phyloP scores from a whole-genome alignment of 164 flowering plant species.

The Magnolia kwangsiensis region DNA sequence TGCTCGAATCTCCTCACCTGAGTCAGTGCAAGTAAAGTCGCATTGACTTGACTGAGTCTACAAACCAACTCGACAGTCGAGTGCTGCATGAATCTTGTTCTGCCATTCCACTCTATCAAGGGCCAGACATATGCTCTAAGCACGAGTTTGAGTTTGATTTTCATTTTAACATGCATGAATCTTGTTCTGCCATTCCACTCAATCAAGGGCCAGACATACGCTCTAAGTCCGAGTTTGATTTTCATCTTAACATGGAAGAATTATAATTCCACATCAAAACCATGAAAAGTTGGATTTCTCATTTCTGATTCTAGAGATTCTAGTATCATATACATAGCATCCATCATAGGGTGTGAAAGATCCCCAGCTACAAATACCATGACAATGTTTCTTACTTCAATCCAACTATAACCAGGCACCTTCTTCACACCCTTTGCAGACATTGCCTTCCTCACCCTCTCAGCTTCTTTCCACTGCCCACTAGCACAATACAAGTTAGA shows the following conservation, averaged over 20 bases:
- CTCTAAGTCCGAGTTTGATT: too few species aligned
- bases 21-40: too few species aligned
- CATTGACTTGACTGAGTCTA: too few species aligned
- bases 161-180: too few species aligned
- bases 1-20: too few species aligned
- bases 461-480: constrained; percentile 35
- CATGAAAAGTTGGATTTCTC: constrained; percentile 32
- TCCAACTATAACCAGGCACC: constrained; percentile 60
- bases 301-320: constrained; percentile 41
- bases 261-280: constrained; percentile 9
- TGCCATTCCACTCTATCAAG: too few species aligned
- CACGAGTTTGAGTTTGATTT: too few species aligned
- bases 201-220: too few species aligned
- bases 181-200: too few species aligned
- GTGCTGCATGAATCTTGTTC: too few species aligned
- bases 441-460: constrained; percentile 46
- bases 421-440: constrained; percentile 46
- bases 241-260: neutral
- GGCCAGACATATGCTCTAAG: too few species aligned
- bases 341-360: constrained; percentile 25
- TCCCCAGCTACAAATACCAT: constrained; percentile 51
- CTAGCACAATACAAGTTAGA: constrained; percentile 63
- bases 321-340: constrained; percentile 30
- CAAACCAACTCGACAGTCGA: too few species aligned
- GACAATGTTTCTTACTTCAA: constrained; percentile 39